phyloP scores from a whole-genome alignment of 2,329 filamentous ascomycete genomes.

The Iodosphaeria phyllophila region DNA sequence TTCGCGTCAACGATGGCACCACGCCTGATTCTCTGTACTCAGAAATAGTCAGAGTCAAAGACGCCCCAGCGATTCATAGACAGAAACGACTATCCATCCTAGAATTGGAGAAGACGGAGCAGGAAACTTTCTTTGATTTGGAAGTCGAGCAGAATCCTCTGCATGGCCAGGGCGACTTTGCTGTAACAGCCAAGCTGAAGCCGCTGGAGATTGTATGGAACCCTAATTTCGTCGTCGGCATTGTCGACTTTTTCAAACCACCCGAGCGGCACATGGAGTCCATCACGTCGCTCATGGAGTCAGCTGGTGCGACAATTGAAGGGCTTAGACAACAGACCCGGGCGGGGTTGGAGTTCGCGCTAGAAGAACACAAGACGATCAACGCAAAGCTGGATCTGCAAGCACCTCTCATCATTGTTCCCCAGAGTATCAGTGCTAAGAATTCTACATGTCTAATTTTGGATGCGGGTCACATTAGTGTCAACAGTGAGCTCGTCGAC shows the following conservation, averaged over 20 bases:
- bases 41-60: constrained; percentile 91
- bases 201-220: constrained; percentile 97
- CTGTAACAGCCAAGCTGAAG: constrained; percentile 77
- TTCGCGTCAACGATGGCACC: constrained; percentile 90
- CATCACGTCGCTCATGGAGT: constrained; percentile 88
- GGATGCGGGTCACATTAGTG: constrained; percentile 88
- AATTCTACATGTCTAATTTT: constrained; percentile 79
- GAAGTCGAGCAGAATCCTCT: constrained; percentile 91
- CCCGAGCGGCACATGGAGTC: constrained; percentile 98
- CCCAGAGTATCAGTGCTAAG: constrained; percentile 71
- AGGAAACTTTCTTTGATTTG: constrained; percentile 78
- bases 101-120: constrained; percentile 29
- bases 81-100: constrained; percentile 30
- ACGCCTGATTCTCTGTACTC: constrained; percentile 81
- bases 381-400: constrained; percentile 92
- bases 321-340: constrained; percentile 88
- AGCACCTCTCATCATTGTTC: constrained; percentile 88
- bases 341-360: constrained; percentile 84
- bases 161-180: constrained; percentile 79
- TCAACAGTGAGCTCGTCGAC: constrained; percentile 86
- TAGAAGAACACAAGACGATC: constrained; percentile 95
- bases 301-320: constrained; percentile 86
- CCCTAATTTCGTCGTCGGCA: constrained; percentile 75
- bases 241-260: constrained; percentile 89
- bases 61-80: constrained; percentile 39